phyloP scores from a whole-genome alignment of 495 filamentous ascomycete genomes.

The Aspergillus saccharolyticus region DNA sequence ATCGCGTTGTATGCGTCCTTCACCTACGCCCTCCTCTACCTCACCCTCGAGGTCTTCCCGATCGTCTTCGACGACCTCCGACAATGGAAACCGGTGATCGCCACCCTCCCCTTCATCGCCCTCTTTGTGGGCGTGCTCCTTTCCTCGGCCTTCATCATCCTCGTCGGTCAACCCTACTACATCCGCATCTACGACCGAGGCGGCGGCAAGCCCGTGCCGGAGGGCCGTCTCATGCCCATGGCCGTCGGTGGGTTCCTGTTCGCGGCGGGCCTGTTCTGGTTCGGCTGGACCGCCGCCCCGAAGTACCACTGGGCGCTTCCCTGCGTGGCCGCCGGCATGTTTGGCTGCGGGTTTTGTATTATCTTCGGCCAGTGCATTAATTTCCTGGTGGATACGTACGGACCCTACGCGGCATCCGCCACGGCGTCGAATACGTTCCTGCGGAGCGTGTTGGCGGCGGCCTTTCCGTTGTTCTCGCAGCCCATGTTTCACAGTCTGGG shows the following conservation, averaged over 20 bases:
- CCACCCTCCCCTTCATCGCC: constrained; percentile 25
- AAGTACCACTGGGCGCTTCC: constrained; percentile 22
- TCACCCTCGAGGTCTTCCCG: constrained; percentile 30
- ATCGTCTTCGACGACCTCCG: constrained; percentile 30
- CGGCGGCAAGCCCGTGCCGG: constrained; percentile 24
- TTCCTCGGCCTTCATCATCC: constrained; percentile 19
- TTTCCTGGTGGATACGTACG: constrained; percentile 37
- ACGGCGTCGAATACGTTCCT: constrained; percentile 35
- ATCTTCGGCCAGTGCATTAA: constrained; percentile 38
- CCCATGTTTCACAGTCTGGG: constrained; percentile 32
- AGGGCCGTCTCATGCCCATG: constrained; percentile 42
- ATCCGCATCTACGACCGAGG: constrained; percentile 16
- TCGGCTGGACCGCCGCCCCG: constrained; percentile 36
- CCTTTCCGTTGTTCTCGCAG: constrained; percentile 29
- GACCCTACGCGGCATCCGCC: constrained; percentile 30
- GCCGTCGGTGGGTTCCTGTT: constrained; percentile 46
- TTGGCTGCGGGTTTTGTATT: constrained; percentile 26
- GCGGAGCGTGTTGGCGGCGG: constrained; percentile 30
- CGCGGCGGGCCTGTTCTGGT: constrained; percentile 41
- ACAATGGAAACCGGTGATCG: constrained; percentile 19
- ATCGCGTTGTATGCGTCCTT: constrained; percentile 37
- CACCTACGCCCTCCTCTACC: constrained; percentile 31
- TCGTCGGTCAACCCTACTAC: constrained; percentile 26
- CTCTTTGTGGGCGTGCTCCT: constrained; percentile 28
- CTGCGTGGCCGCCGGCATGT: constrained; percentile 21